Percentiles rank a stretch among this genome's conserved stretches.
These are phyloP conservation scores for Apiotrichum siamense DNA, from an alignment of 1,284 basidiomycete genomes.

Conservation along the genomic window DNA sequence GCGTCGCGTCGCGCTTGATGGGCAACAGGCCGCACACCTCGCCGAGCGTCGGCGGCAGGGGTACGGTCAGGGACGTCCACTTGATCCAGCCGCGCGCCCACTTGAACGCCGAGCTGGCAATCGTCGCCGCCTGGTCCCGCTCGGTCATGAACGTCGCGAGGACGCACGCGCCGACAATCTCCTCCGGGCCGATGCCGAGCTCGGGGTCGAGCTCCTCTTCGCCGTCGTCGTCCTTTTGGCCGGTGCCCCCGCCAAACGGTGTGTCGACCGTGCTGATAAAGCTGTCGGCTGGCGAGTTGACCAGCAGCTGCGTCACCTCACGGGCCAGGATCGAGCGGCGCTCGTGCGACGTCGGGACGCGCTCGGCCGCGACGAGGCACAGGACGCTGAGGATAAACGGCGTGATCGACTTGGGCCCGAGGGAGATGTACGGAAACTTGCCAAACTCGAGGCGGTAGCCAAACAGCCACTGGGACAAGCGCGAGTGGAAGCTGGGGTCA, in stretches of 20 bases:
- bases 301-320: slow-evolving; percentile 26
- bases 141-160: slow-evolving; percentile 36
- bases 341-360: slow-evolving; percentile 22
- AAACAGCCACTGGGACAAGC: slow-evolving; percentile 32
- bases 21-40: slow-evolving; percentile 32
- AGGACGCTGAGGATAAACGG: slow-evolving; percentile 41
- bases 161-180: slow-evolving; percentile 39
- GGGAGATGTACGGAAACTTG: slow-evolving; percentile 38
- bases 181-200: slow-evolving; percentile 44
- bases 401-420: slow-evolving; percentile 35
- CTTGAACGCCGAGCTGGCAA: slow-evolving; percentile 35
- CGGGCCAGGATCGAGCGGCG: slow-evolving; percentile 21
- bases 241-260: slow-evolving; percentile 11
- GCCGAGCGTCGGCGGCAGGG: slow-evolving; percentile 23
- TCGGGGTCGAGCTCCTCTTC: slow-evolving; percentile 35
- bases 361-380: slow-evolving; percentile 37
- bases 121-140: slow-evolving; percentile 24
- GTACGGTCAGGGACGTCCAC: slow-evolving; percentile 17
- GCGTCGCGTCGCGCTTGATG: slow-evolving; percentile 27
- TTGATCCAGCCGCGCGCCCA: slow-evolving; percentile 44
- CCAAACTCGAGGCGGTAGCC: slow-evolving; percentile 37
- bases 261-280: slow-evolving; percentile 16
- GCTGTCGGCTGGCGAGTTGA: slow-evolving; percentile 35
- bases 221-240: slow-evolving; percentile 17
- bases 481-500: slow-evolving; percentile 30